These are phyloP conservation scores for Verticillium tricorpus DNA, from an alignment of 2,329 filamentous ascomycete species.

Conservation along the genomic window DNA sequence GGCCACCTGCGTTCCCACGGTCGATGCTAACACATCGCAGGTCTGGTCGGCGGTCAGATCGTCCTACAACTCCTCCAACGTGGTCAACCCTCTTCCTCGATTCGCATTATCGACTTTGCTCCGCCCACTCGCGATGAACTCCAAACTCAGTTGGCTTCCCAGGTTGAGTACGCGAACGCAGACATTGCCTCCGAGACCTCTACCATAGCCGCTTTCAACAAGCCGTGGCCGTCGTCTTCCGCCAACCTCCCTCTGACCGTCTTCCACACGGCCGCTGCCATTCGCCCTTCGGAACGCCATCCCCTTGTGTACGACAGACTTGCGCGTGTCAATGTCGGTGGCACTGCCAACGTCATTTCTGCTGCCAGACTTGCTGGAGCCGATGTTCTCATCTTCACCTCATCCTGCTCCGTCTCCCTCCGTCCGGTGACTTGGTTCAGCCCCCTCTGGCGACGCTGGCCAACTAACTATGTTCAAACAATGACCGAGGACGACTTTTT, in stretches of 20 bases:
- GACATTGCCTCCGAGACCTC: slow-evolving; percentile 44
- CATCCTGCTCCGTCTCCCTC: slow-evolving; percentile 39
- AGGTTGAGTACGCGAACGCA: slow-evolving; percentile 39
- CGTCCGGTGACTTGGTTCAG: slow-evolving; percentile 36
- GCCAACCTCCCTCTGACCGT: slow-evolving; percentile 46
- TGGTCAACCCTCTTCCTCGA: slow-evolving; percentile 43
- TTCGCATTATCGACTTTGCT: slow-evolving; percentile 50
- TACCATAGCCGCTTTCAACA: slow-evolving; percentile 39
- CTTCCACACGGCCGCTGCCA: slow-evolving; percentile 52
- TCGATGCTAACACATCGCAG: slow-evolving; percentile 22
- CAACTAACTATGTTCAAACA: slow-evolving; percentile 37
- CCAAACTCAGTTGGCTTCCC: slow-evolving; percentile 23
- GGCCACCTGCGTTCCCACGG: background rate
- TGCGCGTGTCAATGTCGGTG: slow-evolving; percentile 44
- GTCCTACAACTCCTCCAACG: slow-evolving; percentile 48
- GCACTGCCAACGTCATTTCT: slow-evolving; percentile 43
- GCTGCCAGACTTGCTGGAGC: slow-evolving; percentile 41
- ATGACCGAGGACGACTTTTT: slow-evolving; percentile 40
- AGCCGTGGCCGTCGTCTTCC: slow-evolving; percentile 38
- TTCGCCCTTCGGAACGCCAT: slow-evolving; percentile 45
- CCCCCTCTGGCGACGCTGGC: slow-evolving; percentile 35
- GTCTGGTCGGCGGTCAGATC: slow-evolving; percentile 51
- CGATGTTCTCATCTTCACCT: slow-evolving; percentile 47
- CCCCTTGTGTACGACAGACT: slow-evolving; percentile 37
- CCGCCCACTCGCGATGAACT: slow-evolving; percentile 38